A percentile compares a stretch with the other conserved stretches of the same genome.
These are phyloP conservation scores for Magnaporthiopsis incrustans DNA, from an alignment of 2,329 filamentous ascomycete genomes.

Conservation along the genomic window DNA sequence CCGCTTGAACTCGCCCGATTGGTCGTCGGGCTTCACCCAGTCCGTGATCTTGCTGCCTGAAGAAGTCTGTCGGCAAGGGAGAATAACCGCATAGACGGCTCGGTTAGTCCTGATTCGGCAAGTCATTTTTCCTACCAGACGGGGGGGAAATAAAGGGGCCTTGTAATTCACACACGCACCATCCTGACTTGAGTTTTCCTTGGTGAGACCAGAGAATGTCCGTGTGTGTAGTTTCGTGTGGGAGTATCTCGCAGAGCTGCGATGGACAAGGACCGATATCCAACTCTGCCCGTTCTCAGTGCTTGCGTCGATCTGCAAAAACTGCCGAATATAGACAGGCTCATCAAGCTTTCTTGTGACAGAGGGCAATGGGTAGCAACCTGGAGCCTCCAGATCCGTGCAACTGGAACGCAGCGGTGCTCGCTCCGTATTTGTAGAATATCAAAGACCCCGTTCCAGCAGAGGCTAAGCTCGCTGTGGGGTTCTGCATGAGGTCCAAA, in stretches of 20 bases:
- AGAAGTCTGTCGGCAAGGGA: constrained; percentile 3
- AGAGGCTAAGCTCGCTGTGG: too few relatives aligned
- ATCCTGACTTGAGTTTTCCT: constrained; percentile 5
- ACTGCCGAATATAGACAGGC: not conserved
- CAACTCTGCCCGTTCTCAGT: not conserved
- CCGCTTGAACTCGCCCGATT: constrained; percentile 86
- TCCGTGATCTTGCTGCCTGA: constrained; percentile 57
- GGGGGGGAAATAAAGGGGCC: not conserved
- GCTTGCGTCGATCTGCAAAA: not conserved
- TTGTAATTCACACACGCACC: constrained; percentile 4
- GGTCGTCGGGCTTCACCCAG: constrained; percentile 73
- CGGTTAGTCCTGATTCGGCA: not conserved
- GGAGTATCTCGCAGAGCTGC: not conserved
- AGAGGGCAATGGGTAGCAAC: not conserved
- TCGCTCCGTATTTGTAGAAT: not conserved
- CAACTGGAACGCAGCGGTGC: not conserved
- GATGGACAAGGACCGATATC: not conserved
- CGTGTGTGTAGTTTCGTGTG: too few relatives aligned
- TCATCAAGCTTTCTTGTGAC: constrained; percentile 13
- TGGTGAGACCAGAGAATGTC: not conserved
- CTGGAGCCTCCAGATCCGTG: not conserved
- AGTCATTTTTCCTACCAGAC: not conserved
- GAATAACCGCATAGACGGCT: not conserved
- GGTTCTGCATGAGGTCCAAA: too few relatives aligned
- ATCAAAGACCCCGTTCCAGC: not conserved